Evolutionary conservation across 495 filamentous ascomycete genomes (phyloP), one percentile per base, ranked within the genome.

Genomic region (Xylaria sp.): DNA sequence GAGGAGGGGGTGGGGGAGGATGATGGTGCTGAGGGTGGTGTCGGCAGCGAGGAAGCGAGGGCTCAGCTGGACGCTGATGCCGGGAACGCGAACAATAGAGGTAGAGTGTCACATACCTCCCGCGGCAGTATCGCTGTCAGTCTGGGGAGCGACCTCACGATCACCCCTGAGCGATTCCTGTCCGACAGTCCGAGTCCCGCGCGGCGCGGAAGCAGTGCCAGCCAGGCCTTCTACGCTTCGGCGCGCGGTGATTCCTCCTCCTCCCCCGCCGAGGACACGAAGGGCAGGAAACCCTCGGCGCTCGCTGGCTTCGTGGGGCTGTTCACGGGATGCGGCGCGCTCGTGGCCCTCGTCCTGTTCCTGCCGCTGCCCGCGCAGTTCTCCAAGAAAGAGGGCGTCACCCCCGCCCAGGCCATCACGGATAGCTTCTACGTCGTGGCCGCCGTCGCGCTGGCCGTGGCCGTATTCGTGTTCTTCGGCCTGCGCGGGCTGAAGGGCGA

Each of bases 301-400:
- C 84, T 98, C 8, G 95, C 96, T 3, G 96, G 96, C 0, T 89
- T 94, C 67, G 96, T 99, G 8, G 96, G 96, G 6, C 80, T 97
- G 46, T 97, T 94, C 78, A 97, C 97, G 19, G 96, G 97, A 5
- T 92, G 93, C 75, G 96, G 96, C 68, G 96, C 96, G 37, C 83
- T 99, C 6, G 81, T 99, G 0, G 93, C 97, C 1, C 83, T 99
- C 5, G 76, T 79, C 0, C 73, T 94, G 31, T 98, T 98, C 76
- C 86, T 99, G 17, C 96, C 94, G 19, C 86, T 99, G 9, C 96
- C 97, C 3, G 89, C 93, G 4, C 86, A 86, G 12, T 94, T 98
- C 75, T 84, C 85, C 65, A 85, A 90, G 65, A 84, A 90, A 37
- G 79, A 85, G 7, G 93, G 91, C 29, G 82, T 90, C 12, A 90